phyloP scores from a whole-genome alignment of 2,329 filamentous ascomycete species.

The Fusarium camptoceras region DNA sequence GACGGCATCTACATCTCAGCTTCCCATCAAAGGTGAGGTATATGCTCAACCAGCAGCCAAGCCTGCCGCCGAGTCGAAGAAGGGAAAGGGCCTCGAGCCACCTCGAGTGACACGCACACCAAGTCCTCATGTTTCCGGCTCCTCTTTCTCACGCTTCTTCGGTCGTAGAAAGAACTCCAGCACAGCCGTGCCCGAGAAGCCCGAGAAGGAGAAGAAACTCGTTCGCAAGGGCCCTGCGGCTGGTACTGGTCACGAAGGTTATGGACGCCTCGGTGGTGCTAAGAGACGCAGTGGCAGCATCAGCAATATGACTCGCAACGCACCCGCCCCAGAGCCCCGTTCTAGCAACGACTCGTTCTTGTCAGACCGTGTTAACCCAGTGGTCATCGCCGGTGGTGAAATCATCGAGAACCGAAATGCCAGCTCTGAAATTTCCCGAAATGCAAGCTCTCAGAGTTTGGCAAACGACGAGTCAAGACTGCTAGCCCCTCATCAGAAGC shows the following conservation, averaged over 20 bases:
- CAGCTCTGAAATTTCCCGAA: constrained; percentile 60
- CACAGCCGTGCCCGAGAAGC: constrained; percentile 61
- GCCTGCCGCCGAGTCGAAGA: constrained; percentile 37
- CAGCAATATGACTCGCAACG: constrained; percentile 60
- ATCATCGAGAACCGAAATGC: constrained; percentile 70
- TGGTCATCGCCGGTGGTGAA: constrained; percentile 73
- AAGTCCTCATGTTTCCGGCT: constrained; percentile 65
- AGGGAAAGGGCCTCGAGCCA: constrained; percentile 33
- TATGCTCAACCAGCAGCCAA: constrained; percentile 23
- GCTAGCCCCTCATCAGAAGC: constrained; percentile 54
- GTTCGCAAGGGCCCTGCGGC: constrained; percentile 83
- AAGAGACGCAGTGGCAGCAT: constrained; percentile 74
- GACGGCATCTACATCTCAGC: constrained; percentile 50
- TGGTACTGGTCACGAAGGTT: constrained; percentile 94
- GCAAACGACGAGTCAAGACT: constrained; percentile 54
- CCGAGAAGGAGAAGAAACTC: constrained; percentile 55
- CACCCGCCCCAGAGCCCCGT: constrained; percentile 63
- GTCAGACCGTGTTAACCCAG: constrained; percentile 71
- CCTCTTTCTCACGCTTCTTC: constrained; percentile 76
- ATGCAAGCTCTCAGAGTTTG: constrained; percentile 64
- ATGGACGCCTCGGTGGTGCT: constrained; percentile 72
- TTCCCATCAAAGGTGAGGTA: constrained; percentile 42
- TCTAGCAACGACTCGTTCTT: constrained; percentile 67
- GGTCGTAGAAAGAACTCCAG: constrained; percentile 74
- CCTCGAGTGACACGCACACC: constrained; percentile 56